phyloP scores from a whole-genome alignment of 2,329 filamentous ascomycete genomes.

The Monosporascus cannonballus region DNA sequence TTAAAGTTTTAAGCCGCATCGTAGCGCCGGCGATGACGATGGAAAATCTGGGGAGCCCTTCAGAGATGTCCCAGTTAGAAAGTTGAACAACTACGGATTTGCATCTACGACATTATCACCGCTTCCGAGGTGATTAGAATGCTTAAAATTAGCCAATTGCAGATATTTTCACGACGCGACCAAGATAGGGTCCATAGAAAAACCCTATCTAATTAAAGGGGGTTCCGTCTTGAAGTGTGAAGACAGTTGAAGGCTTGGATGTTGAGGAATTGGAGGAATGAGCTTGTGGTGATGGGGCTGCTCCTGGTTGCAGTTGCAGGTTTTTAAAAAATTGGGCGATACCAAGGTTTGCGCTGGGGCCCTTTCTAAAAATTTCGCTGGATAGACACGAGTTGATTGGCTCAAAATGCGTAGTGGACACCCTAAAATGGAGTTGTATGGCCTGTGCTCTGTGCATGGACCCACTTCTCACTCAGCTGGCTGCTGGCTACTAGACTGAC shows the following conservation, averaged over 20 bases:
- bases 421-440: background rate
- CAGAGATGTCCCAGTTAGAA: slow-evolving; percentile 20
- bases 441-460: background rate
- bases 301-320: background rate
- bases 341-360: slow-evolving; percentile 2
- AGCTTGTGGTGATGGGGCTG: background rate
- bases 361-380: background rate
- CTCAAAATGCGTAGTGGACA: background rate
- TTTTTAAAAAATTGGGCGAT: slow-evolving; percentile 16
- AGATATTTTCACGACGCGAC: slow-evolving; percentile 15
- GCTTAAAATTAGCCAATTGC: slow-evolving; percentile 18
- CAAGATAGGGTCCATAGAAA: slow-evolving; percentile 2
- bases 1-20: slow-evolving; percentile 30
- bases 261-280: slow-evolving; percentile 19
- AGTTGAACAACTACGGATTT: slow-evolving; percentile 12
- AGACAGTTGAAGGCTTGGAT: slow-evolving; percentile 12
- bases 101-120: slow-evolving; percentile 6
- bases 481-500: background rate
- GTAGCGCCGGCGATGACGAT: slow-evolving; percentile 30
- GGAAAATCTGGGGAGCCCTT: slow-evolving; percentile 22
- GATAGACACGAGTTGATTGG: background rate
- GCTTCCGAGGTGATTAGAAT: background rate
- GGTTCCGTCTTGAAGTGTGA: slow-evolving; percentile 4
- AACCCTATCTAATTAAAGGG: slow-evolving; percentile 1
- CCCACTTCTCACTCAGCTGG: background rate